Evolutionary conservation across 2,329 filamentous ascomycete species (phyloP).

Genomic region (Pseudogymnoascus sp.): DNA sequence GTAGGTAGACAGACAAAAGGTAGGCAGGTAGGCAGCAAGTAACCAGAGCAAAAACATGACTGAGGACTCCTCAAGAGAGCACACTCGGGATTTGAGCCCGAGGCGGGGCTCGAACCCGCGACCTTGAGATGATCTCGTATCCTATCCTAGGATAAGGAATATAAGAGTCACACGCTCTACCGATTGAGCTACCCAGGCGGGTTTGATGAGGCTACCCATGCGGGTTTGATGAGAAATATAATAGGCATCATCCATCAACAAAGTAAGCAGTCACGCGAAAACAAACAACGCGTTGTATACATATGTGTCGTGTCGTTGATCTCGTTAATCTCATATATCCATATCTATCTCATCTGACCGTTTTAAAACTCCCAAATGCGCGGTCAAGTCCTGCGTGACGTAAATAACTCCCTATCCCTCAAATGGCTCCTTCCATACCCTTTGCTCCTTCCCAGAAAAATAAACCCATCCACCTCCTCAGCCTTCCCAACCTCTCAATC

Average conservation of each 20-base stretch:
- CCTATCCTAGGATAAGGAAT: slow-evolving; percentile 15
- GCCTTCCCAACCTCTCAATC: no score
- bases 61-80: slow-evolving; percentile 4
- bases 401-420: no score
- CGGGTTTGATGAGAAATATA: no score
- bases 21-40: no score
- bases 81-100: slow-evolving; percentile 5
- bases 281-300: background rate
- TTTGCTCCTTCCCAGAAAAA: no score
- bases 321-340: no score
- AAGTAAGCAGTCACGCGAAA: background rate
- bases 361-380: no score
- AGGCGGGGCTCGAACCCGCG: slow-evolving; percentile 5
- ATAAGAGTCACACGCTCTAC: slow-evolving; percentile 63
- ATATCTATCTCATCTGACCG: background rate
- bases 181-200: slow-evolving; percentile 56
- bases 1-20: no score
- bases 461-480: no score
- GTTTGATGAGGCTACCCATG: no score
- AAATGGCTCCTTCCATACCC: no score
- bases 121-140: slow-evolving; percentile 1
- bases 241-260: background rate
- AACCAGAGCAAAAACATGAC: background rate
- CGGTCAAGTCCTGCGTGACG: no score
- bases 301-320: background rate